A percentile compares a stretch with the other conserved stretches of the same genome.
Conservation (phyloP, 2,329 filamentous ascomycete genomes). For the Byssochlamys sp. region DNA sequence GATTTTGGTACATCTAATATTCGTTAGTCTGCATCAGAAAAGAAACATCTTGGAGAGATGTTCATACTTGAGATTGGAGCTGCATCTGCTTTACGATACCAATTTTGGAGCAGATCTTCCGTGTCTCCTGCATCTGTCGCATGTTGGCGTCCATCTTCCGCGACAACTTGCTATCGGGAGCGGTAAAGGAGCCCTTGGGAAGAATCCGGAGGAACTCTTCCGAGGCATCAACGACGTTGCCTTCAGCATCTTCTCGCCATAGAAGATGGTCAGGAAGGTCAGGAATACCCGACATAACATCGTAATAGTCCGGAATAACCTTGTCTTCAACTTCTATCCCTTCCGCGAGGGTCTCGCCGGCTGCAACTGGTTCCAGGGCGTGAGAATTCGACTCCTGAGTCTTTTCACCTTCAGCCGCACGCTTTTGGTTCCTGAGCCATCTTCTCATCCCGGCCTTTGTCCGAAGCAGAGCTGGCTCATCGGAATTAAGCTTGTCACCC, state of each 20-base stretch:
- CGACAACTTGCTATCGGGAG: constrained; percentile 63
- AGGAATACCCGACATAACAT: constrained; percentile 73
- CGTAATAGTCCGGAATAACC: constrained; percentile 88
- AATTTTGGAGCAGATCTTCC: constrained; percentile 92
- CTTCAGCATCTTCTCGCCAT: constrained; percentile 84
- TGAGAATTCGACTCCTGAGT: constrained; percentile 37
- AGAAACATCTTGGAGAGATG: background rate
- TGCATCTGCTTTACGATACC: constrained; percentile 99
- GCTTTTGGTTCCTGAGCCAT: constrained; percentile 70
- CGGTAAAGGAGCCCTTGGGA: constrained; percentile 62
- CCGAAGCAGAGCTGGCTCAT: constrained; percentile 77
- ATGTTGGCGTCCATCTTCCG: constrained; percentile 84
- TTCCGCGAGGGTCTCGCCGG: constrained; percentile 73
- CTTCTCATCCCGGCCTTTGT: constrained; percentile 82
- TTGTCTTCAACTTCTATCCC: constrained; percentile 86
- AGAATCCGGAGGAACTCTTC: constrained; percentile 76
- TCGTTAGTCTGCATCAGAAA: constrained; percentile 7
- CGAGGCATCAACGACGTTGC: constrained; percentile 75
- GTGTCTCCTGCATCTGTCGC: constrained; percentile 88
- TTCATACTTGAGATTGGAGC: constrained; percentile 76
- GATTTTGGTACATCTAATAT: constrained; percentile 80
- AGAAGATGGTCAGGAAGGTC: constrained; percentile 68
- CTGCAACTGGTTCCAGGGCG: constrained; percentile 41
- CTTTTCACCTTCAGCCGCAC: constrained; percentile 47
- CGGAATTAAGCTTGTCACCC: constrained; percentile 70